A percentile compares a stretch with the other conserved stretches of the same genome.
These are phyloP conservation scores for Candida mesenterica DNA, from an alignment of 1,139 yeast species.

Conservation along the genomic window DNA sequence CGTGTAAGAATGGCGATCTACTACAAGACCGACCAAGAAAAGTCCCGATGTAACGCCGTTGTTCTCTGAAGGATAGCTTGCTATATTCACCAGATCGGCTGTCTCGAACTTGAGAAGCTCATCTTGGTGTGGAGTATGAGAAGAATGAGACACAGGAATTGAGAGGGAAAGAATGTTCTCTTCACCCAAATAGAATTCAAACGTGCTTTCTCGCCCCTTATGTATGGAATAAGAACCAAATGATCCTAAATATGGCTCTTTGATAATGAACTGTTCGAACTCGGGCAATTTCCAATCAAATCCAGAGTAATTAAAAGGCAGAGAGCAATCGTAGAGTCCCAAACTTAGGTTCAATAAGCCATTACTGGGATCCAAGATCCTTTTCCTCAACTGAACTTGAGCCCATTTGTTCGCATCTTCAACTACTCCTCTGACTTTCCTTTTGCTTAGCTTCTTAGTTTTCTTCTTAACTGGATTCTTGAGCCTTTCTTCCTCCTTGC, in stretches of 20 bases:
- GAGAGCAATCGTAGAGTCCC: conserved; percentile 4
- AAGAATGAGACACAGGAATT: too few relatives aligned
- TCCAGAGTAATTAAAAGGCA: conserved; percentile 1
- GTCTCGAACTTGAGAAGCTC: too few relatives aligned
- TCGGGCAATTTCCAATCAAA: conserved; percentile 5
- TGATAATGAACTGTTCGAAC: conserved; percentile 2
- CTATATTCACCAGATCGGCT: too few relatives aligned
- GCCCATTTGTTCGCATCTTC: neutral
- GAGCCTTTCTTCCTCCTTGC: conserved; percentile 17
- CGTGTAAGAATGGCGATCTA: too few relatives aligned
- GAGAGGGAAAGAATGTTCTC: too few relatives aligned
- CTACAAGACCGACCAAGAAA: too few relatives aligned
- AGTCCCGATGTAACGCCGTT: too few relatives aligned
- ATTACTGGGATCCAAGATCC: neutral
- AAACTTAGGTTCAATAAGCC: conserved; percentile 6
- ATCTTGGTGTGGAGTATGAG: too few relatives aligned
- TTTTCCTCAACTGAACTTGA: neutral
- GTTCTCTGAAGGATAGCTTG: too few relatives aligned
- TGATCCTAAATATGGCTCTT: conserved; percentile 4
- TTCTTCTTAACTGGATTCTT: too few relatives aligned
- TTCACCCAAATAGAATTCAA: conserved; percentile 5
- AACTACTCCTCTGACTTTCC: too few relatives aligned
- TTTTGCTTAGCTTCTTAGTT: too few relatives aligned
- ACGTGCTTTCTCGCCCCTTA: conserved; percentile 3
- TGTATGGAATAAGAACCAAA: conserved; percentile 9